These are phyloP conservation scores for Pseudozyma sp. DNA, from an alignment of 1,284 basidiomycete species.

Conservation along the genomic window DNA sequence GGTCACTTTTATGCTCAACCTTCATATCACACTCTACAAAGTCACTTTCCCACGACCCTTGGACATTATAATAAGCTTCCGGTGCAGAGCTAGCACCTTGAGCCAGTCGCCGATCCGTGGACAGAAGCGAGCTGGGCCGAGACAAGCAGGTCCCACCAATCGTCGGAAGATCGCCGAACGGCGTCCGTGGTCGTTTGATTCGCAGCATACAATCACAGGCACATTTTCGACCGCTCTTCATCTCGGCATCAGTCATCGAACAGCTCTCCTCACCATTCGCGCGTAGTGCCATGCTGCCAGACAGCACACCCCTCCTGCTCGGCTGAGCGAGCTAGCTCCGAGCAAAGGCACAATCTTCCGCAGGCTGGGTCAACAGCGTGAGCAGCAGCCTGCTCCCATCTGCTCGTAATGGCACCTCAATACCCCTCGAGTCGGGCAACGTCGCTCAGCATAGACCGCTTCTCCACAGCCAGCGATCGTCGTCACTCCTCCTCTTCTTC, in stretches of 20 bases:
- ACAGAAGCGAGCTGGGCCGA: not conserved
- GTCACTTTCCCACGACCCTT: too few species aligned
- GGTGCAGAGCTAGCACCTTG: too few species aligned
- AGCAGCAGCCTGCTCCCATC: not conserved
- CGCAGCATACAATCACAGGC: conserved; percentile 5
- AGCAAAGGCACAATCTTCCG: not conserved
- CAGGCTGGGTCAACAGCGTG: not conserved
- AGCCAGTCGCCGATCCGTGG: too few species aligned
- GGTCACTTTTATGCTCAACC: not conserved
- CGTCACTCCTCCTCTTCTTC: conserved; percentile 47
- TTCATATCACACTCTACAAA: too few species aligned
- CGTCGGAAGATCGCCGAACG: conserved; percentile 5
- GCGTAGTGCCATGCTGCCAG: not conserved
- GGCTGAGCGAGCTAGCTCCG: not conserved
- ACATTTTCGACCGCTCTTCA: not conserved
- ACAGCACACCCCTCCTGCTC: not conserved
- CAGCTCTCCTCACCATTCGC: not conserved
- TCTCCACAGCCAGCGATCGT: conserved; percentile 40
- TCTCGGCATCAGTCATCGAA: not conserved
- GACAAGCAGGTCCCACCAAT: not conserved
- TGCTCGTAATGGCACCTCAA: conserved; percentile 9
- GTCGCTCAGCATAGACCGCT: conserved; percentile 49
- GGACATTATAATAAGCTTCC: too few species aligned
- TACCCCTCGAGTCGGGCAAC: conserved; percentile 34
- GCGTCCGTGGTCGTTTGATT: not conserved